Percentiles rank a stretch among this genome's conserved stretches.
Evolutionary conservation across 306 rosid genomes (phyloP).

Genomic region (Cyclanthera cordifolia): DNA sequence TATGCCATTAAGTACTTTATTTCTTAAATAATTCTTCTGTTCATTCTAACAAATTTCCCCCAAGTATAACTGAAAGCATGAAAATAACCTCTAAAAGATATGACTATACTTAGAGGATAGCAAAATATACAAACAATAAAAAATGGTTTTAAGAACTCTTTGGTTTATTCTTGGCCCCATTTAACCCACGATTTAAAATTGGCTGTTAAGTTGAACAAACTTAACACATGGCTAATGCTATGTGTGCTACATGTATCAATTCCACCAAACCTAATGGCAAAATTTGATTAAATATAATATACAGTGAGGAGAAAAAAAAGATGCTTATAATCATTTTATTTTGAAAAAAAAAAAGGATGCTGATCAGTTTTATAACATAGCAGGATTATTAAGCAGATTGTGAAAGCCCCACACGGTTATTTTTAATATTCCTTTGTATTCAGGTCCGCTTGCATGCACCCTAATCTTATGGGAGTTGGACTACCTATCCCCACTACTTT

Average conservation of each 20-base stretch:
- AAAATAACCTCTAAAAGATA: too few species aligned
- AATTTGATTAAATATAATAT: not conserved
- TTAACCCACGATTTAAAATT: not conserved
- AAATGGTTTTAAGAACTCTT: not conserved
- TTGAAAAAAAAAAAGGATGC: too few species aligned
- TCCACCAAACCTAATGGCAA: conserved; percentile 1
- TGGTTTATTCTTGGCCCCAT: not conserved
- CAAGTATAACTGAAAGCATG: too few species aligned
- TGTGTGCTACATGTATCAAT: not conserved
- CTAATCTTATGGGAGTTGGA: too few species aligned
- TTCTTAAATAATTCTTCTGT: not conserved
- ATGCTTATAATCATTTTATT: not conserved
- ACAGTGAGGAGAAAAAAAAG: not conserved
- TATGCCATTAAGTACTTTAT: not conserved
- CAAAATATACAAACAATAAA: not conserved
- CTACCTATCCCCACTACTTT: too few species aligned
- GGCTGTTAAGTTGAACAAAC: not conserved
- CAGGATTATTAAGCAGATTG: not conserved
- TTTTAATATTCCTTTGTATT: too few species aligned
- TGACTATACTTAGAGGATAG: too few species aligned
- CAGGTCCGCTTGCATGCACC: too few species aligned
- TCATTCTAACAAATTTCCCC: not conserved
- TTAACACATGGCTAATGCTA: not conserved
- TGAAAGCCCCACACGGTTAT: not conserved
- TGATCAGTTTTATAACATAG: not conserved